phyloP scores from a whole-genome alignment of 75 land plant species.

The Pseudotsuga menziesii region DNA sequence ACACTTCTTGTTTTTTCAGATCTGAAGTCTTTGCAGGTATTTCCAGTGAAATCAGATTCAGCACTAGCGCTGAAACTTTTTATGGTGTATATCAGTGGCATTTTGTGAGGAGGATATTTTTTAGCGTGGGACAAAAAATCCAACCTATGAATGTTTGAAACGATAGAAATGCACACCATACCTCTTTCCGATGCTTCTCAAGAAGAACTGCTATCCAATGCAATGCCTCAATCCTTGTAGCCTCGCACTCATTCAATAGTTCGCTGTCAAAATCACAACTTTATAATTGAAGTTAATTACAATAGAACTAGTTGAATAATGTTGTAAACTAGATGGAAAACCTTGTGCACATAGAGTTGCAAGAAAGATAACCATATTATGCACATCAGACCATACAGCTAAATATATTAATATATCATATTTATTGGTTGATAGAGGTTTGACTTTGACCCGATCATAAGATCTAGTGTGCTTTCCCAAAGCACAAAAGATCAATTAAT shows the following conservation, averaged over 20 bases:
- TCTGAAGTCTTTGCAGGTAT: no score
- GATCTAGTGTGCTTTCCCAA: conserved; percentile 7
- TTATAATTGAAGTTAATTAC: background rate
- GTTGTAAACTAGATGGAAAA: background rate
- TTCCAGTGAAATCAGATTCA: no score
- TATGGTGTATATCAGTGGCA: no score
- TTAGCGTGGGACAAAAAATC: background rate
- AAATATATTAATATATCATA: background rate
- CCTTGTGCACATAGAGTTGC: conserved; percentile 12
- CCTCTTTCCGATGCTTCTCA: conserved; percentile 76
- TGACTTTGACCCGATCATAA: background rate
- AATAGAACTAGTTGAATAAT: background rate
- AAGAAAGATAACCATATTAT: background rate
- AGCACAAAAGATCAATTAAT: conserved; percentile 13
- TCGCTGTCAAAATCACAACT: conserved; percentile 38
- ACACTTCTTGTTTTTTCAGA: no score
- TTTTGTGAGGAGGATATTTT: no score
- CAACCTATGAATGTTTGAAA: background rate
- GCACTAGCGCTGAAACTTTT: no score
- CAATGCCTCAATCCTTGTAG: conserved; percentile 87
- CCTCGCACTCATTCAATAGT: conserved; percentile 76
- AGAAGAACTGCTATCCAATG: conserved; percentile 86
- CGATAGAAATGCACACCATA: conserved; percentile 5
- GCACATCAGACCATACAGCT: background rate
- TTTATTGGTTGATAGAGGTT: background rate